Evolutionary conservation across 768 basidiomycete species (phyloP), one percentile per base, ranked within the genome.

Genomic region (Tylopilus plumbeoviolaceoides): DNA sequence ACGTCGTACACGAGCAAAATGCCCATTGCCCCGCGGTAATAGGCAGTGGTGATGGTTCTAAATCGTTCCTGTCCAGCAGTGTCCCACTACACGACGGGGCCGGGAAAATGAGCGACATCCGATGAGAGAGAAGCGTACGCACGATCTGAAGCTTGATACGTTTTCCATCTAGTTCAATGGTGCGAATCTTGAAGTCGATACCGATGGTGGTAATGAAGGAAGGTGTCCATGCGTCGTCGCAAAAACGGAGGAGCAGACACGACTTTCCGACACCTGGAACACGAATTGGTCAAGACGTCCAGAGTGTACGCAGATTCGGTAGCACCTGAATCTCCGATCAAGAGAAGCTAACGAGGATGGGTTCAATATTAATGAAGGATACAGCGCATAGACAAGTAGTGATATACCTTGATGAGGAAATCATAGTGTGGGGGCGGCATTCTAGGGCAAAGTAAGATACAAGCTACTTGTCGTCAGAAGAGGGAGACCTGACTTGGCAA

Each of bases 121-220:
- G 33, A 42, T 4, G 18, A 17, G 40, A 17, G 18, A 5, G 7
- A 4, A 7, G 21, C 25, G 15, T 12, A 80, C 90, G 60, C 59
- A 95, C 95, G 70, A 98, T 98, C 73, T 98, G 95, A n/a, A 98
- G 81, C 74, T 98, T 98, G 70, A 98, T 94, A 42, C 91, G 84
- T 76, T 98, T 98, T 38, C 95, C 95, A 63, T 98, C 95, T 46
- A 98, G 81, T 71, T 98, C 95, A 69, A 98, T 98, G 47, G 95
- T 98, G 31, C 95, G 86, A 73, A 98, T 98, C 86, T 95, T 95
- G 81, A 97, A 97, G 82, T 97, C 94, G 61, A 98, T 95, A 54
- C 95, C 97, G 71, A 99, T 99, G 52, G 97, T 99, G 52, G 95
- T 98, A 74, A 98, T 98, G 78, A 98, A 98, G 41, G 91, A 94